phyloP scores from a whole-genome alignment of 1,284 basidiomycete species.

The Acaromyces ingoldii region DNA sequence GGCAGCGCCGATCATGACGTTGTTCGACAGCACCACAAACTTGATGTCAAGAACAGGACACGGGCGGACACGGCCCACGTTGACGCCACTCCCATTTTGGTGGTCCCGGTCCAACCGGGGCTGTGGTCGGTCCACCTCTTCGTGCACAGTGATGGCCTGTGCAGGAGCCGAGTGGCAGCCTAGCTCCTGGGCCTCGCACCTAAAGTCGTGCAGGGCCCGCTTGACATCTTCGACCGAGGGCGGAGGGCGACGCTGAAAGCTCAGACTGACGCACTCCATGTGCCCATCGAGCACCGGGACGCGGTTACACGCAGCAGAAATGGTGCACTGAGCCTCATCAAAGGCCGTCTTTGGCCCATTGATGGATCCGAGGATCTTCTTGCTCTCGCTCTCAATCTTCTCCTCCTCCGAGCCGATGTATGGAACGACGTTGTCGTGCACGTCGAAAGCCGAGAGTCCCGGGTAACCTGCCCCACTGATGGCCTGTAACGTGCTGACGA shows the following conservation, averaged over 20 bases:
- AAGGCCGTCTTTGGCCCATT: conserved; percentile 55
- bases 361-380: conserved; percentile 79
- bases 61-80: conserved; percentile 82
- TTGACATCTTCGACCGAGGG: conserved; percentile 83
- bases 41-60: conserved; percentile 76
- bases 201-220: conserved; percentile 71
- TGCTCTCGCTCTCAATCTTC: conserved; percentile 97
- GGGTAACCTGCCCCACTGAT: conserved; percentile 97
- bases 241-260: conserved; percentile 73
- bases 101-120: conserved; percentile 85
- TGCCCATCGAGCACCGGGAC: conserved; percentile 92
- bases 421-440: conserved; percentile 93
- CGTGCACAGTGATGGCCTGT: conserved; percentile 84
- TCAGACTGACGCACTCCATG: conserved; percentile 77
- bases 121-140: conserved; percentile 88
- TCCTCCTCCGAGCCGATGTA: conserved; percentile 81
- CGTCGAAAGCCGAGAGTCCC: conserved; percentile 82
- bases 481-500: conserved; percentile 95
- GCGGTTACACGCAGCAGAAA: conserved; percentile 86
- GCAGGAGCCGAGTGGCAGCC: conserved; percentile 80
- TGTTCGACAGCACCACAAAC: conserved; percentile 90
- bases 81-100: conserved; percentile 86
- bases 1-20: conserved; percentile 92
- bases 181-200: conserved; percentile 71
- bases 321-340: conserved; percentile 72